These are phyloP conservation scores for Trametes cingulata DNA, from an alignment of 768 basidiomycete genomes.

Conservation along the genomic window DNA sequence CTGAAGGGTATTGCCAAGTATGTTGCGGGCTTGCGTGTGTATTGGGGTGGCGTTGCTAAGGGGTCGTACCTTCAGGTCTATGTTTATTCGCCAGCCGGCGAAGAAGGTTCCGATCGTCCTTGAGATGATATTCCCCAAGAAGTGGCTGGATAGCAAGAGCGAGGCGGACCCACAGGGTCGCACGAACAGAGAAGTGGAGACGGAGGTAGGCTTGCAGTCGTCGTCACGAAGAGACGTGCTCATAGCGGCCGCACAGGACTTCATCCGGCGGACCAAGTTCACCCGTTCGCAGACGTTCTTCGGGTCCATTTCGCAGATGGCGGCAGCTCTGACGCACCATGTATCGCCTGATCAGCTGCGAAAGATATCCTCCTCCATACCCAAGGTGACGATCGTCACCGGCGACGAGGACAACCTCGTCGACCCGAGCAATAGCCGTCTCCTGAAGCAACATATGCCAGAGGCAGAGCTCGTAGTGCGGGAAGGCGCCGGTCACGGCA, in stretches of 20 bases:
- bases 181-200: conserved; percentile 65
- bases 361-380: conserved; percentile 48
- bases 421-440: conserved; percentile 47
- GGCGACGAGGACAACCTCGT: conserved; percentile 69
- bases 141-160: conserved; percentile 61
- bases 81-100: conserved; percentile 40
- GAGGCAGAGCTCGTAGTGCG: conserved; percentile 56
- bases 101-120: conserved; percentile 52
- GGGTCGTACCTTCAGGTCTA: conserved; percentile 34
- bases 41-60: background rate
- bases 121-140: conserved; percentile 57
- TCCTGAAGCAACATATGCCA: conserved; percentile 58
- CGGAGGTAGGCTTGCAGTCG: conserved; percentile 41
- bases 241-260: conserved; percentile 40
- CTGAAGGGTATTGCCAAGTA: conserved; percentile 3
- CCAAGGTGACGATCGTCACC: conserved; percentile 67
- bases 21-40: background rate
- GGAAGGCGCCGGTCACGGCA: conserved; percentile 63
- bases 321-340: conserved; percentile 63
- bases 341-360: conserved; percentile 40
- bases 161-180: conserved; percentile 55
- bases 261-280: conserved; percentile 45
- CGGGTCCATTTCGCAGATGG: conserved; percentile 74
- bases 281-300: conserved; percentile 60
- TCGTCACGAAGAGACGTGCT: background rate